Base-by-base conservation (phyloP, 192 early-diverging fungal genomes). In the Rhizophlyctis rosea region DNA sequence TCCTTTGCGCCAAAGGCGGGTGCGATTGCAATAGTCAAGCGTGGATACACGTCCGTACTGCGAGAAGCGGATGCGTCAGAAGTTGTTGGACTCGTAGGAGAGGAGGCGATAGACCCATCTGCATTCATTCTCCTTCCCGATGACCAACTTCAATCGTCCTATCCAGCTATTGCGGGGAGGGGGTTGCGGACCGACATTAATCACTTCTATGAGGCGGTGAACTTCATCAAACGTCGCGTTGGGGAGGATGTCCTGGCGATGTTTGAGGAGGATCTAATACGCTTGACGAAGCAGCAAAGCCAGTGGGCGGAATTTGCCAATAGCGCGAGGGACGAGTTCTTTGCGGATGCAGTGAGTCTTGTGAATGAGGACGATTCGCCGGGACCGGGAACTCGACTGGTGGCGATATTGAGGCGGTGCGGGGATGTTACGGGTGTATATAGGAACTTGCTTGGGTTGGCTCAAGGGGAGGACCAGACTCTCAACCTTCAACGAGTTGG, bases 41-140 rank as follows among this genome's bases (percentile, higher is more conserved):
- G 69, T 25, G 69, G 50, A 11, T 30, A 16, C 18, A 14, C 67
- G 5, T 23, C 52, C 4, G 56, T 54, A 0, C 47, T 71, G 4
- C 49, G 69, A 18, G 64, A 58, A 28, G 31, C 23, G 24, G 64
- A 59, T 18, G 11, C 64, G 56, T 21, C 35, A 14, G 64, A 65
- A 31, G 24, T 65, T 13, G n/a, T 64, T 34, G 54, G 49, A 1
- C 13, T 7, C 16, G 27, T 64, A 1, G 23, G 25, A 30, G 54
- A 9, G 16, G 34, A 35, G 7, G 18, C 1, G 9, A 21, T 64
- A 11, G 62, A 64, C 32, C 18, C 28, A 24, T 9, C 58, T 16
- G 39, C 23, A n/a, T 57, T 33, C 33, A 13, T 57, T 24, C 13
- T 13, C 28, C 27, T 57, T 34, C 18, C 33, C 56, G 32, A 57